Conservation (phyloP, 2,329 filamentous ascomycete species). For the Xylariaceae sp. region DNA sequence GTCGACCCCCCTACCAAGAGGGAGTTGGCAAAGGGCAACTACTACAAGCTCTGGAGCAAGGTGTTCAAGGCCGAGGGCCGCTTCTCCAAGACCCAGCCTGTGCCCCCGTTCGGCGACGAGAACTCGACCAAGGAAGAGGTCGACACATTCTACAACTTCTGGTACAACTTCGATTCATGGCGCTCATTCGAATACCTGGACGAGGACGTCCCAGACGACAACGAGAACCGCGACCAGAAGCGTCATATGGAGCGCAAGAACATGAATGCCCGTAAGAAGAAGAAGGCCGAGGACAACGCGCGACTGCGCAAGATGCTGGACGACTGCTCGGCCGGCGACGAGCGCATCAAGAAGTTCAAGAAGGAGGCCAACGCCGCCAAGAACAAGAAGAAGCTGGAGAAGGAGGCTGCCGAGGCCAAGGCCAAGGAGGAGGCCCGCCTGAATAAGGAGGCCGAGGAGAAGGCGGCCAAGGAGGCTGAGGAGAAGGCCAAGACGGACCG, state of each 20-base stretch:
- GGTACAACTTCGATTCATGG: conserved; percentile 99
- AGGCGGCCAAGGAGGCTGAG: conserved; percentile 76
- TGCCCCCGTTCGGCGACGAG: conserved; percentile 78
- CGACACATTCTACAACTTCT: conserved; percentile 98
- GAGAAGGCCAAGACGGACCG: conserved; percentile 78
- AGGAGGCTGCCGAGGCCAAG: conserved; percentile 86
- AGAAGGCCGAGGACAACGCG: conserved; percentile 95
- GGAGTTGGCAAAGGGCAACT: conserved; percentile 77
- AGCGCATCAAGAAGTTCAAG: conserved; percentile 96
- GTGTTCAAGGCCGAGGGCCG: conserved; percentile 89
- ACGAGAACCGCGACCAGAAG: conserved; percentile 98
- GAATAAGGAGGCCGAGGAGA: conserved; percentile 78
- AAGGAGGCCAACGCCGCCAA: conserved; percentile 87
- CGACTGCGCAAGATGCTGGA: conserved; percentile 88
- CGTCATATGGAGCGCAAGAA: conserved; percentile 98
- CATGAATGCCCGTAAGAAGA: conserved; percentile 94
- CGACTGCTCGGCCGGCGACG: conserved; percentile 75
- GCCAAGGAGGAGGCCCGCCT: conserved; percentile 78
- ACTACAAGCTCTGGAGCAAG: conserved; percentile 88
- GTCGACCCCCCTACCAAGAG: conserved; percentile 92
- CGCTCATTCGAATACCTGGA: conserved; percentile 96
- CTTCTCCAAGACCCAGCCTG: conserved; percentile 87
- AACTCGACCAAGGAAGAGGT: conserved; percentile 84
- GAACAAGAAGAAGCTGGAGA: conserved; percentile 89
- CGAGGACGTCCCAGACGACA: conserved; percentile 97